Percentiles rank a stretch among this genome's conserved stretches.
These are phyloP conservation scores for Tetracentron sinense DNA, from an alignment of 164 flowering plant genomes.

Conservation along the genomic window DNA sequence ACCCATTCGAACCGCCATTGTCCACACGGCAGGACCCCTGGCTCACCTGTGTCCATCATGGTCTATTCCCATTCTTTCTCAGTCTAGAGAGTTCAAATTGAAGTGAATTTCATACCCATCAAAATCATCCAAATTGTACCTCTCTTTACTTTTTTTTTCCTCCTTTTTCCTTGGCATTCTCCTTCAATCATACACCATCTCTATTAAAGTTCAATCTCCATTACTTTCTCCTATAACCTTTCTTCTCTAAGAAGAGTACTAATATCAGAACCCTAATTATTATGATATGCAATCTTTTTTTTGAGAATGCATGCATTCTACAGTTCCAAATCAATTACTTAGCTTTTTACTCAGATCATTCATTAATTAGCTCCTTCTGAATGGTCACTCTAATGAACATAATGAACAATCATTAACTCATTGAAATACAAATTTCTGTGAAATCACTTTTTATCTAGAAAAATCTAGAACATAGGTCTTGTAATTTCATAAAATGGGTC, in stretches of 20 bases:
- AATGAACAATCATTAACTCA: slow-evolving; percentile 31
- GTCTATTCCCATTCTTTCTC: slow-evolving; percentile 17
- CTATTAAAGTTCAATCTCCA: neutral
- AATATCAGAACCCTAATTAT: neutral
- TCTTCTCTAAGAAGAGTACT: slow-evolving; percentile 6
- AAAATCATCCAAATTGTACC: slow-evolving; percentile 2
- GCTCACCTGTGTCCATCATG: slow-evolving; percentile 21
- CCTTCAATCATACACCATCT: neutral
- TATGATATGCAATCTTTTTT: neutral
- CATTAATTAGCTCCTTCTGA: slow-evolving; percentile 5
- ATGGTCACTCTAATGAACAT: slow-evolving; percentile 15
- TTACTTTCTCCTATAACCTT: neutral
- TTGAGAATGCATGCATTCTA: neutral
- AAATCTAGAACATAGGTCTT: slow-evolving; percentile 2
- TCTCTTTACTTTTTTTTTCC: neutral
- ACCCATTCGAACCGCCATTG: slow-evolving; percentile 7
- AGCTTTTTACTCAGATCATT: slow-evolving; percentile 1
- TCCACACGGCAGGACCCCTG: slow-evolving; percentile 20
- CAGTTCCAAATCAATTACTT: slow-evolving; percentile 9
- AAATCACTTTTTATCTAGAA: neutral
- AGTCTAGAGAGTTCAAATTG: slow-evolving; percentile 5
- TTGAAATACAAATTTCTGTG: slow-evolving; percentile 13
- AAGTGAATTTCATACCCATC: slow-evolving; percentile 1
- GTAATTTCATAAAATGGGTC: neutral
- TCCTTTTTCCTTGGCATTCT: neutral